A percentile compares a stretch with the other conserved stretches of the same genome.
Conservation (phyloP, 768 basidiomycete genomes). For the Suillus decipiens region DNA sequence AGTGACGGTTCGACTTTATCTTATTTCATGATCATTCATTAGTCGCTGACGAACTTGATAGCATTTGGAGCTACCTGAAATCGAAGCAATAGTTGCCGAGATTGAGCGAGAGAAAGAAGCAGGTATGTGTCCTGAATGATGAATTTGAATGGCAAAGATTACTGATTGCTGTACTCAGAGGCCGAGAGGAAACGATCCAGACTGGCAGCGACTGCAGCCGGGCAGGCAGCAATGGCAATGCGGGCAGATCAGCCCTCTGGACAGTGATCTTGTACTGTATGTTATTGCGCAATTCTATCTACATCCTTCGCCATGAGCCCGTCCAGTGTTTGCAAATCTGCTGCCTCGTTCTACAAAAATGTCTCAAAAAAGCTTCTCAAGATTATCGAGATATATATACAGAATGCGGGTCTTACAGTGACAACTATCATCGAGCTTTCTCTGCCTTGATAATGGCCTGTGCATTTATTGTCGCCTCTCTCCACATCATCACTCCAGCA, state of each 20-base stretch:
- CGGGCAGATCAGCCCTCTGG: constrained; percentile 45
- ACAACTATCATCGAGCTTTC: neutral
- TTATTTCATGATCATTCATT: neutral
- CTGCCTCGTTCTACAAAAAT: neutral
- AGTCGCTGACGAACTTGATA: neutral
- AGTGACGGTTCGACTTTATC: constrained; percentile 66
- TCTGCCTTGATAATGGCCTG: neutral
- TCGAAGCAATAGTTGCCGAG: constrained; percentile 87
- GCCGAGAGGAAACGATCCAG: constrained; percentile 92
- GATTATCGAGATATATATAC: neutral
- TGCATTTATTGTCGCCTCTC: constrained; percentile 35
- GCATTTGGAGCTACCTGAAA: constrained; percentile 73
- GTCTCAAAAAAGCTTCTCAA: neutral
- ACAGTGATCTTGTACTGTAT: constrained; percentile 30
- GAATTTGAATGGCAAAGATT: neutral
- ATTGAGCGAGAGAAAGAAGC: constrained; percentile 99
- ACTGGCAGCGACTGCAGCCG: constrained; percentile 88
- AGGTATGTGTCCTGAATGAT: constrained; percentile 45
- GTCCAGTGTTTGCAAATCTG: neutral
- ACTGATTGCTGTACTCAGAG: constrained; percentile 49
- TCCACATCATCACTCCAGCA: constrained; percentile 46
- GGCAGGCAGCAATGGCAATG: constrained; percentile 83
- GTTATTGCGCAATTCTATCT: neutral
- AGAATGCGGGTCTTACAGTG: neutral
- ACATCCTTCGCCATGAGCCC: neutral